A percentile compares a stretch with the other conserved stretches of the same genome.
Evolutionary conservation across 1,284 basidiomycete species (phyloP).

Genomic region (Papiliotrema nemorosa): DNA sequence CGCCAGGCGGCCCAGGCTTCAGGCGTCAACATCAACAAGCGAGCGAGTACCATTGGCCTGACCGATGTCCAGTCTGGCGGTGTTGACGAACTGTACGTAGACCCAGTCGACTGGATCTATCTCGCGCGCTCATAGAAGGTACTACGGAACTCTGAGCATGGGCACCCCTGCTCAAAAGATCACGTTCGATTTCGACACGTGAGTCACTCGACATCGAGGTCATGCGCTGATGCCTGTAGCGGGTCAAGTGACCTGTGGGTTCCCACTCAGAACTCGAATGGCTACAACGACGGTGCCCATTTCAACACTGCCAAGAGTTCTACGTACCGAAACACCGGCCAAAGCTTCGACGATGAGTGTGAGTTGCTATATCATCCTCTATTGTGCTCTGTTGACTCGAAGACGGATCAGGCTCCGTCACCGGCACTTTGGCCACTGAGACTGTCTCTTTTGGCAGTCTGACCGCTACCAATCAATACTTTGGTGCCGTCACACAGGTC

Average conservation of each 20-base stretch:
- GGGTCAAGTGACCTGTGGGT: slow-evolving; percentile 8
- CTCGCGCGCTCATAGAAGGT: neutral
- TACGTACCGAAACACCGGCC: slow-evolving; percentile 6
- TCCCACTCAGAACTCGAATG: slow-evolving; percentile 5
- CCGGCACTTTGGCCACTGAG: slow-evolving; percentile 5
- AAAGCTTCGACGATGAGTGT: slow-evolving; percentile 4
- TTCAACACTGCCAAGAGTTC: slow-evolving; percentile 6
- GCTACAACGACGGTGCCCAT: slow-evolving; percentile 9
- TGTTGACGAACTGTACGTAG: slow-evolving; percentile 4
- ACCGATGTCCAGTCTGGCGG: slow-evolving; percentile 7
- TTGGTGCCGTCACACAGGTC: slow-evolving; percentile 9
- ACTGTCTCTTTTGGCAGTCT: slow-evolving; percentile 6
- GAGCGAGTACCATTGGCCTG: slow-evolving; percentile 2
- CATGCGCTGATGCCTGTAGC: neutral
- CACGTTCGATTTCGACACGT: slow-evolving; percentile 10
- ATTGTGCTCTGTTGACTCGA: neutral
- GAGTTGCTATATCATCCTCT: neutral
- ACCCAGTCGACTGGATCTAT: too few relatives aligned
- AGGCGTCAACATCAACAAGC: too few relatives aligned
- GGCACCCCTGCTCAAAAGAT: slow-evolving; percentile 8
- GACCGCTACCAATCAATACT: slow-evolving; percentile 10
- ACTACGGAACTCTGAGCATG: slow-evolving; percentile 6
- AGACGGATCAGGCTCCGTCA: slow-evolving; percentile 6
- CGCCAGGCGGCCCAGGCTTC: neutral
- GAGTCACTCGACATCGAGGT: neutral